Evolutionary conservation across 352 stramenopile genomes (phyloP), one percentile per base, ranked within the genome.

Genomic region (Elongisporangium prolatum): DNA sequence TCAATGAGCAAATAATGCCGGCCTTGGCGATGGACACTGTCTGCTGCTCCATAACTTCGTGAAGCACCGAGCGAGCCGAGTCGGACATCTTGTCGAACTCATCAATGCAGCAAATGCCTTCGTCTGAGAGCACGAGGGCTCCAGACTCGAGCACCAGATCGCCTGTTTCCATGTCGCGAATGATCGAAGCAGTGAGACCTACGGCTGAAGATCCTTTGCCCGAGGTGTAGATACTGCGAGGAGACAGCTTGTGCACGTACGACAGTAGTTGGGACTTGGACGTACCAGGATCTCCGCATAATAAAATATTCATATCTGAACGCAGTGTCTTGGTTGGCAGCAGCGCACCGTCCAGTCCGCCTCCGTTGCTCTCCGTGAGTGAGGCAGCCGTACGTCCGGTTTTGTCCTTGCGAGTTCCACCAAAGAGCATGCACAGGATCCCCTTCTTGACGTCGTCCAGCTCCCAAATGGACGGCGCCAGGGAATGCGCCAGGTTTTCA

Each of bases 1-100:
- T 99, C 2, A 99, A 78, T 17, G 96, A 98, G 56, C 92, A 98
- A 63, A 99, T 98, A 66, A 99, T 99, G 16, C 97, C 97, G 38
- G 97, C 96, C 69, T 99, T 99, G 13, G 97, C 97, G 54, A 99
- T 97, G 44, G 88, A 98, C 4, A 99, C 91, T 14, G 96, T 99
- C 69, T 99, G 96, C 69, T 99, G 97, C 77, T 99, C 97, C 95
- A 99, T 99, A n/a, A 96, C 97, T 83, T 99, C 97, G 77, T 99
- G 97, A 9, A 99, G 82, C 53, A 99, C 97, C 2, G 95, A 97
- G 47, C 97, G 89, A 24, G 97, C 98, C 2, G 92, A 96, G 59
- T 99, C 97, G 37, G 82, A 97, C 97, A 99, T 99, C 75, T 99
- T 99, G 68, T 99, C 97, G 69, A 99, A 99, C 75, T 99, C 97